These are phyloP conservation scores for Yamadazyma kanchanaburiensis DNA, from an alignment of 1,139 yeast species.

Conservation along the genomic window DNA sequence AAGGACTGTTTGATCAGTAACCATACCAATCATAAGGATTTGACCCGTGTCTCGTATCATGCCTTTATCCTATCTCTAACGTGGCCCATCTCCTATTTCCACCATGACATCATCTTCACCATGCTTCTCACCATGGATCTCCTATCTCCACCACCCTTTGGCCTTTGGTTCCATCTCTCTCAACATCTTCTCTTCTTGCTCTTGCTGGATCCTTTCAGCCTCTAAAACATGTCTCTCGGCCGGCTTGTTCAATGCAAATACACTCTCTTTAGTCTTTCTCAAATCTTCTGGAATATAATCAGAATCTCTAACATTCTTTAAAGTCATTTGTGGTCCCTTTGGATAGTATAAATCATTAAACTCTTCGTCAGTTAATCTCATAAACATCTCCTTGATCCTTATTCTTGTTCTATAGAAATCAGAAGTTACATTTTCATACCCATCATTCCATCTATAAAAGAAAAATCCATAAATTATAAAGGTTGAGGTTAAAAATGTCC, in stretches of 20 bases:
- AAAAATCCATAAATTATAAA: conserved; percentile 59
- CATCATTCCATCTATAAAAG: conserved; percentile 83
- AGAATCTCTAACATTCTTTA: conserved; percentile 42
- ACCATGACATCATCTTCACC: too few species aligned
- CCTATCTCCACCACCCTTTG: conserved; percentile 31
- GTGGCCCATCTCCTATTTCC: too few species aligned
- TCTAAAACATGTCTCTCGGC: conserved; percentile 70
- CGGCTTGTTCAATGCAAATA: conserved; percentile 63
- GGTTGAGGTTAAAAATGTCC: conserved; percentile 42
- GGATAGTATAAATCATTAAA: conserved; percentile 58
- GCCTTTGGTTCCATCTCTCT: conserved; percentile 40
- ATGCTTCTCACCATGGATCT: too few species aligned
- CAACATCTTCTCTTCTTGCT: conserved; percentile 63
- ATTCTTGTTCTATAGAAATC: conserved; percentile 64
- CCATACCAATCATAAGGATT: too few species aligned
- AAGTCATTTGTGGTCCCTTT: conserved; percentile 28
- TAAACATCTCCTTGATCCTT: conserved; percentile 46
- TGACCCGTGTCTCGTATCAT: too few species aligned
- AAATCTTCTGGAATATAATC: conserved; percentile 38
- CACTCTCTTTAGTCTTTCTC: conserved; percentile 41
- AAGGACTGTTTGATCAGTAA: too few species aligned
- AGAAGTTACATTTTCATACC: conserved; percentile 71
- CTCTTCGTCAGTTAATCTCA: conserved; percentile 59
- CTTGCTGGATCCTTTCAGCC: conserved; percentile 70
- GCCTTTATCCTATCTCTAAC: too few species aligned